Evolutionary conservation across 768 basidiomycete genomes (phyloP).

Genomic region (Cubamyces lactineus): DNA sequence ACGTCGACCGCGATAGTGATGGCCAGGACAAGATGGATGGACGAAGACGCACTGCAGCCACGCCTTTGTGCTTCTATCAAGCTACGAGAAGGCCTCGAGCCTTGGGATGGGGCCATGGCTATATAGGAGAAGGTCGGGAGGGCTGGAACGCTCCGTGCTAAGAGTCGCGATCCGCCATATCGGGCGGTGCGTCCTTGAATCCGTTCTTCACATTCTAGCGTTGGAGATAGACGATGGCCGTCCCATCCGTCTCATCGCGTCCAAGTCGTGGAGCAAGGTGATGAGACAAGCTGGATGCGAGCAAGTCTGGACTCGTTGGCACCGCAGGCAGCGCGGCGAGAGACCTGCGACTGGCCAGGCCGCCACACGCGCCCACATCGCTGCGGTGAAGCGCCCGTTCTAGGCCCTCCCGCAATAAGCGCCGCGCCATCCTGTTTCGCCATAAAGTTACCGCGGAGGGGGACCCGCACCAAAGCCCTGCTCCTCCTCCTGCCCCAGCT

Average conservation of each 20-base stretch:
- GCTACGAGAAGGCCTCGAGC: not conserved
- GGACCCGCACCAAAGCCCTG: not conserved
- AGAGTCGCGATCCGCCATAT: constrained; percentile 1
- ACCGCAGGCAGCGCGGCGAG: no score
- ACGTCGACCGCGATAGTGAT: not conserved
- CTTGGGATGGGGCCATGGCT: not conserved
- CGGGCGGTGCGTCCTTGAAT: not conserved
- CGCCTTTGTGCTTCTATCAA: constrained; percentile 1
- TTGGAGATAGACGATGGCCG: no score
- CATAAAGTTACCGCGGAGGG: constrained; percentile 15
- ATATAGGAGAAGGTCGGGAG: not conserved
- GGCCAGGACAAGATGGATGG: not conserved
- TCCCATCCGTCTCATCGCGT: no score
- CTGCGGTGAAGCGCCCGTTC: not conserved
- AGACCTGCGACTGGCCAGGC: no score
- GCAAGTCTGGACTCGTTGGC: no score
- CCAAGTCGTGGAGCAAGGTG: no score
- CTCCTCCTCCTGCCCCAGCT: no score
- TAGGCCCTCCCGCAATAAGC: not conserved
- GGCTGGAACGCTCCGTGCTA: constrained; percentile 3
- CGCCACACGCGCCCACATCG: no score
- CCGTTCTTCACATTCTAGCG: not conserved
- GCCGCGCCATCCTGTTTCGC: constrained; percentile 1
- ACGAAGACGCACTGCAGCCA: not conserved
- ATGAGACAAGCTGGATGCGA: no score